Evolutionary conservation across 768 basidiomycete species (phyloP).

Genomic region (Leccinum subgranulosum): DNA sequence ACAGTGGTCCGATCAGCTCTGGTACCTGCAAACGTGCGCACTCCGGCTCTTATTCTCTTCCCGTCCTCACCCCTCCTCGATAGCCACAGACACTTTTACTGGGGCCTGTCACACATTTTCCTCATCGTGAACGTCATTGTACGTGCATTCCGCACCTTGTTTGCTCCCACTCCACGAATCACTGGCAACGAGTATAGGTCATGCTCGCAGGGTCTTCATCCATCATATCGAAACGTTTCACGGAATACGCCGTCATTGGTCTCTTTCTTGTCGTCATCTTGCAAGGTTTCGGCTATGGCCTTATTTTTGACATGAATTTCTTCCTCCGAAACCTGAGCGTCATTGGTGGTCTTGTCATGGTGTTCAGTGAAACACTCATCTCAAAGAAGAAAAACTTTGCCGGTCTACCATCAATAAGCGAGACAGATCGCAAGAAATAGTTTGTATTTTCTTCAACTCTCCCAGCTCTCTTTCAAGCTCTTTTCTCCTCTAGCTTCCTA

Average conservation of each 20-base stretch:
- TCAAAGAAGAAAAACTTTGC: slow-evolving; percentile 86
- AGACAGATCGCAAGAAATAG: slow-evolving; percentile 99
- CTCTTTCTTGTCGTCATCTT: slow-evolving; percentile 89
- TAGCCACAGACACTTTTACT: slow-evolving; percentile 93
- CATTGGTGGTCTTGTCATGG: slow-evolving; percentile 98
- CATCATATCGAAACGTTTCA: slow-evolving; percentile 82
- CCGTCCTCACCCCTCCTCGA: slow-evolving; percentile 5
- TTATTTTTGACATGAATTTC: slow-evolving; percentile 99
- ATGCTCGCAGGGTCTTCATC: slow-evolving; percentile 86
- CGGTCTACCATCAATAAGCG: slow-evolving; percentile 84
- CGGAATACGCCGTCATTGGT: slow-evolving; percentile 87
- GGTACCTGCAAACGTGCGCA: slow-evolving; percentile 93
- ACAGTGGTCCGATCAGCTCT: slow-evolving; percentile 96
- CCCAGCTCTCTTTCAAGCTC: slow-evolving; percentile 2
- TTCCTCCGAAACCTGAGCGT: slow-evolving; percentile 99
- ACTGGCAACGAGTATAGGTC: slow-evolving; percentile 46
- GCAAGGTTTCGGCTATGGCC: slow-evolving; percentile 97
- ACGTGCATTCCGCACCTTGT: slow-evolving; percentile 32
- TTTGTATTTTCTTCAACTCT: slow-evolving; percentile 37
- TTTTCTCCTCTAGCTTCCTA: slow-evolving; percentile 66
- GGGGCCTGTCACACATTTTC: slow-evolving; percentile 94
- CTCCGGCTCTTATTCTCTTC: neutral
- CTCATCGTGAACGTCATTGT: slow-evolving; percentile 89
- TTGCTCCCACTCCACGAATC: neutral
- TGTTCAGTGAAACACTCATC: slow-evolving; percentile 93